Evolutionary conservation across 441 rosid species (phyloP).

Genomic region (Gossypium gossypioides): DNA sequence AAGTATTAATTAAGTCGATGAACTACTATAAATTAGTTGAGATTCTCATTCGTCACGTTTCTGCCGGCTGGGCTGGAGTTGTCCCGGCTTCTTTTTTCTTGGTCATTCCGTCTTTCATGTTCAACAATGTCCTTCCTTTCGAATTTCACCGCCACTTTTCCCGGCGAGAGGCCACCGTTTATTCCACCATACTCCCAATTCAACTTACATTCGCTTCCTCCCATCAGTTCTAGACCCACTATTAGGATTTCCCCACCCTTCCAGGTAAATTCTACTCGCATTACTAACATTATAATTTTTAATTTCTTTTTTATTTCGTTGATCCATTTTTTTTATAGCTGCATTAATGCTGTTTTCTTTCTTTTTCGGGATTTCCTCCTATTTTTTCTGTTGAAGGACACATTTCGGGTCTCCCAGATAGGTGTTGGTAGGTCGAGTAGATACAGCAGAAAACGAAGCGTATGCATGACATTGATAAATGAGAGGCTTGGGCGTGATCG

Average conservation of each 20-base stretch:
- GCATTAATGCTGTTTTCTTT: background rate
- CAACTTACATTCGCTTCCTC: background rate
- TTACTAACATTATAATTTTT: background rate
- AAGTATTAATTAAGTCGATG: background rate
- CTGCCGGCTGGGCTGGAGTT: background rate
- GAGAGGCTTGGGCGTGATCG: slow-evolving; percentile 41
- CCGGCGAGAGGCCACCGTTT: slow-evolving; percentile 9
- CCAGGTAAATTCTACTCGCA: slow-evolving; percentile 29
- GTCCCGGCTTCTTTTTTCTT: background rate
- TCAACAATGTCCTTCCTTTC: slow-evolving; percentile 39
- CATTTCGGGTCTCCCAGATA: slow-evolving; percentile 24
- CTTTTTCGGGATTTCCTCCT: background rate
- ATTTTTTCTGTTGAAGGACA: slow-evolving; percentile 29
- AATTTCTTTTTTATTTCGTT: background rate
- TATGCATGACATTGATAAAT: slow-evolving; percentile 63
- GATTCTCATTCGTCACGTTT: background rate
- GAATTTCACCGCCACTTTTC: slow-evolving; percentile 20
- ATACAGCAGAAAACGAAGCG: slow-evolving; percentile 16
- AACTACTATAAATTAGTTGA: background rate
- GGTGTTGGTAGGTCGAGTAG: slow-evolving; percentile 17
- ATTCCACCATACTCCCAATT: slow-evolving; percentile 11
- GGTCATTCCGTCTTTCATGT: background rate
- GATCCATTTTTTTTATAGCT: background rate
- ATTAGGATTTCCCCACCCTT: slow-evolving; percentile 23
- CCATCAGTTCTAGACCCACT: slow-evolving; percentile 13